Evolutionary conservation across 2,329 filamentous ascomycete species (phyloP).

Genomic region (Venturiaceae sp.): DNA sequence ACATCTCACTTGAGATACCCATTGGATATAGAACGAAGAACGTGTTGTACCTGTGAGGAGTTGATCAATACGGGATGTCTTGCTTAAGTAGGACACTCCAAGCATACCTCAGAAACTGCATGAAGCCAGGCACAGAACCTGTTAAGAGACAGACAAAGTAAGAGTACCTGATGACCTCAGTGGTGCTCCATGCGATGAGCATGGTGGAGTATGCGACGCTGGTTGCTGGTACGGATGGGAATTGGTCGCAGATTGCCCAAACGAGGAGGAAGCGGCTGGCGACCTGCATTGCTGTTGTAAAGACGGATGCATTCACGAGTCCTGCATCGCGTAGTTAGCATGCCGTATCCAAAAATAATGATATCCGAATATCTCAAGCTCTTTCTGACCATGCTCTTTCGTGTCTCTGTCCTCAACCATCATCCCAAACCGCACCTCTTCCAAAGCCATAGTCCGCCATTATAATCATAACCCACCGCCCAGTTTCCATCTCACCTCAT

Average conservation of each 20-base stretch:
- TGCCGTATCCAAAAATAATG: constrained; percentile 1
- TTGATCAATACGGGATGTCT: constrained; percentile 8
- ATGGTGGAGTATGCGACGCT: constrained; percentile 62
- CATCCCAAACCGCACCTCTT: not conserved
- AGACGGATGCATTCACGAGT: constrained; percentile 72
- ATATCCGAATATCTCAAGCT: not conserved
- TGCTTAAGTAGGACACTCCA: too few relatives aligned
- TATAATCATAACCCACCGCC: too few relatives aligned
- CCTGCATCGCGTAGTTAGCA: constrained; percentile 36
- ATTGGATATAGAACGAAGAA: constrained; percentile 91
- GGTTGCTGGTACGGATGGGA: constrained; percentile 52
- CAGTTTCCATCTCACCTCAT: not conserved
- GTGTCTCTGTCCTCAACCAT: not conserved
- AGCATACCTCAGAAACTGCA: constrained; percentile 76
- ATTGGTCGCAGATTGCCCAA: constrained; percentile 71
- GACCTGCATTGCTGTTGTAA: constrained; percentile 87
- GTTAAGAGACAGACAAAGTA: constrained; percentile 74
- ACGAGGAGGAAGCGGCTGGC: constrained; percentile 78
- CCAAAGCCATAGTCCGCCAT: not conserved
- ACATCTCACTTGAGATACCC: constrained; percentile 81
- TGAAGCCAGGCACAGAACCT: constrained; percentile 49
- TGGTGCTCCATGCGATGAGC: constrained; percentile 80
- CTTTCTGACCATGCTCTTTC: not conserved
- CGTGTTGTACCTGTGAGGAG: too few relatives aligned
- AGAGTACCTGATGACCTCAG: constrained; percentile 86